These are phyloP conservation scores for Fusarium caatingaense DNA, from an alignment of 2,329 filamentous ascomycete genomes.

Conservation along the genomic window DNA sequence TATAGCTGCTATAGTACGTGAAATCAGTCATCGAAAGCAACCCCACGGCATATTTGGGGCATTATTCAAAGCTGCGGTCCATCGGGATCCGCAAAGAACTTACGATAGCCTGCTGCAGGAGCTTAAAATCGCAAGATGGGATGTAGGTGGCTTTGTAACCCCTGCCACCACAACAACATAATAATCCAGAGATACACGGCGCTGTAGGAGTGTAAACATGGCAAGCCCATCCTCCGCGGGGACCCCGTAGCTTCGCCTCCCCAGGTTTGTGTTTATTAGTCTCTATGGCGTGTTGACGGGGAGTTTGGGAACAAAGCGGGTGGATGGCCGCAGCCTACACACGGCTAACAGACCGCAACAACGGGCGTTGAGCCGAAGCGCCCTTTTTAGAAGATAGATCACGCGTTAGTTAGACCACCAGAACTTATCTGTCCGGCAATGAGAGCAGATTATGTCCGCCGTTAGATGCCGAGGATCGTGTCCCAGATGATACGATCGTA, in stretches of 20 bases:
- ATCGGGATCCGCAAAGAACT: constrained; percentile 12
- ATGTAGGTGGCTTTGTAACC: not conserved
- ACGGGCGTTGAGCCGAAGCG: constrained; percentile 7
- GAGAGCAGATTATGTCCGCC: constrained; percentile 6
- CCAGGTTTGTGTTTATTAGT: constrained; percentile 1
- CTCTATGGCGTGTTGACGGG: not conserved
- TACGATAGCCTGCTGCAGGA: constrained; percentile 7
- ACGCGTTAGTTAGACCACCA: constrained; percentile 34
- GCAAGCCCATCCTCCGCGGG: constrained; percentile 3
- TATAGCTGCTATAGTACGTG: not conserved
- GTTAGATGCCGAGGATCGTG: constrained; percentile 39
- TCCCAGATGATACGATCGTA: constrained; percentile 37
- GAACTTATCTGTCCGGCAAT: not conserved
- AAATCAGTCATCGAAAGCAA: not conserved
- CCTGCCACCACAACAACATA: not conserved
- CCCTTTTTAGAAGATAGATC: constrained; percentile 24
- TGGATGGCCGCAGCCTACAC: not conserved
- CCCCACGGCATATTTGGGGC: not conserved
- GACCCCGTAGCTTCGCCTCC: constrained; percentile 24
- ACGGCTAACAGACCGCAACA: constrained; percentile 9
- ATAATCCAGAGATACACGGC: constrained; percentile 1
- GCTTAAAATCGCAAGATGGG: not conserved
- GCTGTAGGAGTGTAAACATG: not conserved
- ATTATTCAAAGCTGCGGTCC: constrained; percentile 8
- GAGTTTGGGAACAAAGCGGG: constrained; percentile 16